Evolutionary conservation across 306 rosid species (phyloP), one percentile per base, ranked within the genome.

Genomic region (Medicago ruthenica): DNA sequence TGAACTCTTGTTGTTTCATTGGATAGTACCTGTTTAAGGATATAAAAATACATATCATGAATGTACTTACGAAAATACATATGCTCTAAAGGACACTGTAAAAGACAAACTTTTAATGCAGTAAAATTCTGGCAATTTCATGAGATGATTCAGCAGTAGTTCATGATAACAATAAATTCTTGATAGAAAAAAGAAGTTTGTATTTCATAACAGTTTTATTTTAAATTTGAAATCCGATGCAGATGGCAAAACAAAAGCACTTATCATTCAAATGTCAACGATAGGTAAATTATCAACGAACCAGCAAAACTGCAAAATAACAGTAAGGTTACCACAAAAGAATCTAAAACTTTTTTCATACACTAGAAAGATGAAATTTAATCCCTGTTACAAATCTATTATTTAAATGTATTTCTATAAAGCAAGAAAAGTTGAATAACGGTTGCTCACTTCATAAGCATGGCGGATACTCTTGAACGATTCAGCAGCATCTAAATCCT

Each of bases 391-490:
- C 27, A 16, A 75, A 51, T 41, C 73, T 65, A 44, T 48, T 66
- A 75, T 34, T 34, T 34, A 6, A 34, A 34, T 34, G 37, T 34
- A 34, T n/a, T 59, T 71, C 70, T 57, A 70, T 55, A 54, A 66
- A 67, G 71, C 62, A 67, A 59, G 54, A 63, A 73, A 70, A 67
- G 66, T 20, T 78, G 70, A 65, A 57, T 50, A 79, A 60, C 5
- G 51, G 59, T 34, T 68, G 75, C 89, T 89, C 75, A 88, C 97
- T 81, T 94, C 93, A 80, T 94, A 90, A 18, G 98, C 95, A 72
- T 55, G 87, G 55, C 74, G 92, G 81, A 92, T 84, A 83, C 72
- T 88, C 89, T 87, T 92, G 93, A 94, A 94, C 65, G 83, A 70
- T 60, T 90, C 93, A 63, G 78, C 83, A 34, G 96, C 90, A 53